Base-by-base conservation (phyloP, 805 yeast genomes). In the Cyberlindnera mrakii region DNA sequence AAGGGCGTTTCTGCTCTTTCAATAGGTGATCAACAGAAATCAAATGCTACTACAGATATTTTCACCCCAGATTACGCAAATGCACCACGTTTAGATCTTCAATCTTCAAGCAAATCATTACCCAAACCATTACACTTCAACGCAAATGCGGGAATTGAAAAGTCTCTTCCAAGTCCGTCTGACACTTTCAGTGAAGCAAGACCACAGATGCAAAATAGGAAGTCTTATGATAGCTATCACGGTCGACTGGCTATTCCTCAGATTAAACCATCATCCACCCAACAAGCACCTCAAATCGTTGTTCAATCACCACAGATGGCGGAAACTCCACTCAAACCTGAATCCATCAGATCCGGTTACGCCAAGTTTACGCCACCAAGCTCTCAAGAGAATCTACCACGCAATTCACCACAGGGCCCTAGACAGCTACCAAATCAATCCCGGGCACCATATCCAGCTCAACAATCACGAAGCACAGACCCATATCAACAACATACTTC, bases 11-110 rank as follows among this genome's bases (percentile, higher is more conserved):
- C 57, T 25, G 56, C 58, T 14, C 32, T 47, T 41, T 46, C 48
- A 23, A 46, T 42, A 37, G 42, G 42, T 6, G 41, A 39, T 9
- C 16, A 42, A 23, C 30, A 43, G 29, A 13, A 32, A 3, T 13
- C 46, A 3, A 15, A 17, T 5, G 32, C 35, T 14, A 15, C 18
- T 16, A 18, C 40, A 3, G 51, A 65, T 40, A 35, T 51, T 8
- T 54, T 62, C 46, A 61, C 60, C 35, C 60, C 59, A 30, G 60
- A 54, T 38, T 58, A 62, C 35, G 45, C 43, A 23, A 23, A 23
- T 23, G 27, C 27, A 23, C 27, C 27, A 9, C 27, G 27, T 23
- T 10, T 23, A 23, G 27, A 14, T 30, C 35, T 5, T 14, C 32
- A 17, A 11, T 15, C 27, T 18, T 34, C 36, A 16, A 34, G 27